phyloP scores from a whole-genome alignment of 768 basidiomycete species.

The Auriscalpium vulgare region DNA sequence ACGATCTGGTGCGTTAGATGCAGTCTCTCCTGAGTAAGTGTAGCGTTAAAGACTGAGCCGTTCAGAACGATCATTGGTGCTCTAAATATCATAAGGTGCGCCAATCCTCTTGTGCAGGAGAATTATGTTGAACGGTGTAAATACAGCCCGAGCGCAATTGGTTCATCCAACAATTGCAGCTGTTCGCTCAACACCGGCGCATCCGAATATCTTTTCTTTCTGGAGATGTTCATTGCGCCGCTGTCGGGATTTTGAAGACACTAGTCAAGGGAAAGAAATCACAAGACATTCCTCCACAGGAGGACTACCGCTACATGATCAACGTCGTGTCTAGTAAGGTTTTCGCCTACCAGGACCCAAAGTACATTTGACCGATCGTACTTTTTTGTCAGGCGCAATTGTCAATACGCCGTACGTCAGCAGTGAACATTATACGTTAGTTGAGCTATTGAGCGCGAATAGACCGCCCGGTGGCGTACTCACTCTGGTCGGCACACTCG shows the following conservation, averaged over 20 bases:
- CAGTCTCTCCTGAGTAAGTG: neutral
- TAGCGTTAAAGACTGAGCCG: neutral
- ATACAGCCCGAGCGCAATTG: slow-evolving; percentile 82
- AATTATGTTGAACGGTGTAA: neutral
- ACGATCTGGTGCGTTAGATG: slow-evolving; percentile 61
- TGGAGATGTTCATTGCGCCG: slow-evolving; percentile 92
- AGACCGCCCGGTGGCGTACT: slow-evolving; percentile 67
- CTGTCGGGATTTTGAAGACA: slow-evolving; percentile 73
- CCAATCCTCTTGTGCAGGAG: neutral
- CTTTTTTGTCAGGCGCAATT: slow-evolving; percentile 56
- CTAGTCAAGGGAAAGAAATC: slow-evolving; percentile 41
- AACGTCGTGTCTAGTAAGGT: slow-evolving; percentile 72
- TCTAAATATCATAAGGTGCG: slow-evolving; percentile 67
- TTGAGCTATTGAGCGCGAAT: neutral
- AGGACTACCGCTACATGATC: slow-evolving; percentile 85
- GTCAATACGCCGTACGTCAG: slow-evolving; percentile 85
- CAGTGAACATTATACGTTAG: too few relatives aligned
- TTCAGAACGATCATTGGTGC: slow-evolving; percentile 89
- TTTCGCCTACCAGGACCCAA: neutral
- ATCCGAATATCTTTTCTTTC: slow-evolving; percentile 80
- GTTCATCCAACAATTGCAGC: slow-evolving; percentile 75
- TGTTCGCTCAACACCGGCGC: slow-evolving; percentile 51
- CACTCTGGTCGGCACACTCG: slow-evolving; percentile 70
- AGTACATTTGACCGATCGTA: too few relatives aligned
- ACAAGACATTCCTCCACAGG: slow-evolving; percentile 38